Percentiles rank a stretch among this genome's conserved stretches.
Evolutionary conservation across 495 filamentous ascomycete genomes (phyloP).

Genomic region (Hypomontagnella monticulosa): DNA sequence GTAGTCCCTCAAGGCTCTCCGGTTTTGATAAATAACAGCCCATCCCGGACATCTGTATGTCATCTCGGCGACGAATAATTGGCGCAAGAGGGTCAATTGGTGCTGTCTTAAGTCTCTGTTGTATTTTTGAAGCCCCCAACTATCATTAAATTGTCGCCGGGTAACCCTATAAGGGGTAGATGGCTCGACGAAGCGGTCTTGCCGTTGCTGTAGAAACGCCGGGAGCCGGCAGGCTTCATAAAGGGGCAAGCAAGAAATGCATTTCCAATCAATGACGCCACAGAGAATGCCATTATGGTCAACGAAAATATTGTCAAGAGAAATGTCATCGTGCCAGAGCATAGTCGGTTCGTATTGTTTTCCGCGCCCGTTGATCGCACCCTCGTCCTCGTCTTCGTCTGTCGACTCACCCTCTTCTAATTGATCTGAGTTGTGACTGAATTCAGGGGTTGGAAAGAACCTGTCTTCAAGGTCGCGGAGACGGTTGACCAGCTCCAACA

Average conservation of each 20-base stretch:
- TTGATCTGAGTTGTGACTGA: background rate
- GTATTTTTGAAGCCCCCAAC: conserved; percentile 1
- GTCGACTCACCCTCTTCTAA: conserved; percentile 2
- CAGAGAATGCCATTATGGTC: conserved; percentile 53
- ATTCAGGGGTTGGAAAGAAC: conserved; percentile 23
- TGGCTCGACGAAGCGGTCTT: conserved; percentile 28
- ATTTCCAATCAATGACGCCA: conserved; percentile 65
- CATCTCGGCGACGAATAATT: conserved; percentile 49
- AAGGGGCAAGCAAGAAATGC: conserved; percentile 57
- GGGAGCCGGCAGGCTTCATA: conserved; percentile 59
- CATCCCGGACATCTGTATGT: conserved; percentile 33
- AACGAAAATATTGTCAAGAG: conserved; percentile 61
- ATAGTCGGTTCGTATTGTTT: conserved; percentile 47
- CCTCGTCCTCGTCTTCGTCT: conserved; percentile 17
- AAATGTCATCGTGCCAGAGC: conserved; percentile 60
- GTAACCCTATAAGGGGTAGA: conserved; percentile 27
- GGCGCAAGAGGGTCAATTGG: conserved; percentile 49
- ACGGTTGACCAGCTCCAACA: conserved; percentile 26
- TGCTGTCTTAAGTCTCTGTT: conserved; percentile 41
- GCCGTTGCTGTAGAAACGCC: conserved; percentile 51
- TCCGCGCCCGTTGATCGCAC: conserved; percentile 15
- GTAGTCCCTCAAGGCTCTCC: conserved; percentile 32
- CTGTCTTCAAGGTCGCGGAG: conserved; percentile 27
- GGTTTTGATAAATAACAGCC: conserved; percentile 24
- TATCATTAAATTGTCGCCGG: conserved; percentile 1